These are phyloP conservation scores for Leccinum fallax DNA, from an alignment of 1,284 basidiomycete genomes.

Conservation along the genomic window DNA sequence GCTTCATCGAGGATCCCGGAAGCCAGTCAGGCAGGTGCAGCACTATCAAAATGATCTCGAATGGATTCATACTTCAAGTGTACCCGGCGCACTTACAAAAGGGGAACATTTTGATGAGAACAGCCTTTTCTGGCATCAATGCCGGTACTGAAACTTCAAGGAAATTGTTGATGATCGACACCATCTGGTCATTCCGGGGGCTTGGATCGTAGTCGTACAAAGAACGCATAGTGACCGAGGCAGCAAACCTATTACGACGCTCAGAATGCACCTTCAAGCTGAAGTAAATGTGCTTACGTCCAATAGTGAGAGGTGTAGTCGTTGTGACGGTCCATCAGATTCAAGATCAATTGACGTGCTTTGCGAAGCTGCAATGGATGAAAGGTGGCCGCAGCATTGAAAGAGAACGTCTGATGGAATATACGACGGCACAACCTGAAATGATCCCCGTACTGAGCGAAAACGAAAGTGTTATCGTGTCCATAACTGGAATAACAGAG, in stretches of 20 bases:
- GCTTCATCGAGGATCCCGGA: conserved; percentile 24
- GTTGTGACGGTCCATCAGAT: conserved; percentile 13
- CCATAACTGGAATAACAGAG: conserved; percentile 14
- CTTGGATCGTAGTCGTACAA: conserved; percentile 31
- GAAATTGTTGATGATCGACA: conserved; percentile 24
- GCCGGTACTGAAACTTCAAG: conserved; percentile 8
- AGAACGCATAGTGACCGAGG: conserved; percentile 18
- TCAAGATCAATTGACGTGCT: conserved; percentile 18
- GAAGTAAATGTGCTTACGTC: background rate
- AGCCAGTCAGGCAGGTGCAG: conserved; percentile 26
- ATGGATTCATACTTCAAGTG: background rate
- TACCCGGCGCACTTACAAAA: conserved; percentile 19
- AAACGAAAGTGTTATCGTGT: conserved; percentile 14
- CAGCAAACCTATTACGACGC: conserved; percentile 16
- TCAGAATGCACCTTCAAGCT: background rate
- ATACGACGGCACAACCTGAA: conserved; percentile 19
- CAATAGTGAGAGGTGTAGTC: conserved; percentile 15
- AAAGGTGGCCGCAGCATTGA: background rate
- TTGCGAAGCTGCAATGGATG: conserved; percentile 20
- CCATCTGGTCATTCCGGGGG: conserved; percentile 20
- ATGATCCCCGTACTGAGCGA: conserved; percentile 20
- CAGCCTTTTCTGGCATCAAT: conserved; percentile 12
- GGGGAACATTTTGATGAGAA: conserved; percentile 26
- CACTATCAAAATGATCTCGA: conserved; percentile 10
- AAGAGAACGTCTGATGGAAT: conserved; percentile 17